These are phyloP conservation scores for Clonostachys byssicola DNA, from an alignment of 2,329 filamentous ascomycete genomes.

Conservation along the genomic window DNA sequence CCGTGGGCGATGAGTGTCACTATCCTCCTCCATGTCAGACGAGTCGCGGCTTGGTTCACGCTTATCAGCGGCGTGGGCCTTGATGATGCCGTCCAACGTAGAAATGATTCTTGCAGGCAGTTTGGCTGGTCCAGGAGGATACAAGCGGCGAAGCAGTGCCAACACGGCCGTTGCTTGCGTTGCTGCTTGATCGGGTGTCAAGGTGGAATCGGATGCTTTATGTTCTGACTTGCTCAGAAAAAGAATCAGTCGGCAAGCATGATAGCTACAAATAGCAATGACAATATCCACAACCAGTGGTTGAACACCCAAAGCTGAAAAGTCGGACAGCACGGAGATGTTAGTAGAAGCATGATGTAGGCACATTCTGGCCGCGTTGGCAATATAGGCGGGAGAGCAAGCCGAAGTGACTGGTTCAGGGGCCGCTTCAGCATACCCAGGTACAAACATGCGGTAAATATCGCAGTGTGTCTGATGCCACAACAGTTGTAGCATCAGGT, in stretches of 20 bases:
- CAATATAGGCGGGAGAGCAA: constrained; percentile 15
- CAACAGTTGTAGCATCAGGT: constrained; percentile 4
- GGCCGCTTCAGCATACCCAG: constrained; percentile 32
- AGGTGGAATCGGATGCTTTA: constrained; percentile 7
- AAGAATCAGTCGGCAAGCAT: constrained; percentile 30
- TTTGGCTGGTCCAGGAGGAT: neutral
- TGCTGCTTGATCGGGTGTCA: constrained; percentile 11
- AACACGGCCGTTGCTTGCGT: constrained; percentile 18
- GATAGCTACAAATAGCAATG: constrained; percentile 35
- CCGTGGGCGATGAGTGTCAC: constrained; percentile 8
- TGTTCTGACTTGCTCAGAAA: constrained; percentile 14
- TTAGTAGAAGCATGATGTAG: constrained; percentile 31
- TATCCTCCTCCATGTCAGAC: constrained; percentile 11
- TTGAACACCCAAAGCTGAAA: constrained; percentile 10
- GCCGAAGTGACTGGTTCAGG: constrained; percentile 8
- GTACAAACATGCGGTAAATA: constrained; percentile 34
- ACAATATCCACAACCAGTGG: constrained; percentile 30
- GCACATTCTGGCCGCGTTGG: constrained; percentile 22
- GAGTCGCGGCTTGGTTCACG: constrained; percentile 5
- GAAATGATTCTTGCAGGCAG: constrained; percentile 12
- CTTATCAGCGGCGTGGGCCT: constrained; percentile 3
- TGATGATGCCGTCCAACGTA: constrained; percentile 16
- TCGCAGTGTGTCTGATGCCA: constrained; percentile 39
- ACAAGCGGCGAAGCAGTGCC: constrained; percentile 9
- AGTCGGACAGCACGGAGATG: constrained; percentile 23